Percentiles rank a stretch among this genome's conserved stretches.
Evolutionary conservation across 768 basidiomycete species (phyloP).

Genomic region (Bullera alba): DNA sequence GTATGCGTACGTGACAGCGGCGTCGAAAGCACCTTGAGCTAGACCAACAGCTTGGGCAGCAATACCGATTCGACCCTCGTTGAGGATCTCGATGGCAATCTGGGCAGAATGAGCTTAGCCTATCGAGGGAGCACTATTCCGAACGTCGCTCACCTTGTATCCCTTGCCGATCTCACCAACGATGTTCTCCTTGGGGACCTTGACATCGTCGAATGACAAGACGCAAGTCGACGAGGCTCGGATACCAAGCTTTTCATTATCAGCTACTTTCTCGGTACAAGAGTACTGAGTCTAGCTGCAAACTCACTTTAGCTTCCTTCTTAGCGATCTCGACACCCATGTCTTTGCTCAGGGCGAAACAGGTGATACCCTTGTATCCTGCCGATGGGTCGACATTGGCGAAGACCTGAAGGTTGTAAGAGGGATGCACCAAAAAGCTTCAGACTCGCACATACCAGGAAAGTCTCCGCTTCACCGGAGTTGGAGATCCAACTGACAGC

Average conservation of each 20-base stretch:
- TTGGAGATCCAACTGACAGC: conserved; percentile 76
- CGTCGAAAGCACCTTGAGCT: conserved; percentile 93
- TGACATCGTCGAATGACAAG: conserved; percentile 87
- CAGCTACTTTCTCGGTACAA: not conserved
- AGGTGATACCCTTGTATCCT: conserved; percentile 98
- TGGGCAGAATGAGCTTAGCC: conserved; percentile 26
- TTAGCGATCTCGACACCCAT: conserved; percentile 97
- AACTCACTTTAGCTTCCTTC: conserved; percentile 78
- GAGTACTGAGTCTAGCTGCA: not conserved
- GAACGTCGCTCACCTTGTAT: conserved; percentile 84
- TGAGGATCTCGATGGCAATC: conserved; percentile 93
- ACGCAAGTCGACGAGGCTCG: conserved; percentile 91
- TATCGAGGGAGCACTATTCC: not conserved
- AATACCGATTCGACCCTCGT: conserved; percentile 96
- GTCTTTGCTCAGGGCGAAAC: conserved; percentile 90
- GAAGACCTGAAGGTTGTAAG: conserved; percentile 59
- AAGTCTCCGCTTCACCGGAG: conserved; percentile 77
- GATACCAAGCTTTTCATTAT: conserved; percentile 65
- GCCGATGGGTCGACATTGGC: conserved; percentile 90
- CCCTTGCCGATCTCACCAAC: conserved; percentile 76
- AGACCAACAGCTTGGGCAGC: conserved; percentile 98
- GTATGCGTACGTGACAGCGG: conserved; percentile 90
- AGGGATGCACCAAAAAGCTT: not conserved
- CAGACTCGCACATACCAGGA: conserved; percentile 28
- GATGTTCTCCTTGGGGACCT: conserved; percentile 74